Evolutionary conservation across 23 red algal species (phyloP), one percentile per base, ranked within the genome.

Genomic region (Agarophyton chilense): DNA sequence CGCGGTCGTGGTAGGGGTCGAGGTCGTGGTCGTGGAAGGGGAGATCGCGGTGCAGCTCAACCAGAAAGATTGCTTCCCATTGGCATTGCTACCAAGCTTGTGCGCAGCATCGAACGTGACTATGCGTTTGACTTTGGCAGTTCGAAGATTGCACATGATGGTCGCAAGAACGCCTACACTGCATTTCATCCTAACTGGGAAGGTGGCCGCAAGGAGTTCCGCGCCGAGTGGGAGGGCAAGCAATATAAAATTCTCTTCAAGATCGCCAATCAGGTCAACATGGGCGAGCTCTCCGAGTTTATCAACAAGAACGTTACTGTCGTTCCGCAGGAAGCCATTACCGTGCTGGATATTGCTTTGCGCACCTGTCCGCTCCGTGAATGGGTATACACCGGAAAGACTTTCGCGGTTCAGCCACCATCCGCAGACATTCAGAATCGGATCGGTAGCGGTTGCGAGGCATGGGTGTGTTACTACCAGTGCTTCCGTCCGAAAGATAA

Each of bases 131-230:
- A 63, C 10, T 85, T 72, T 2, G 49, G 58, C 52, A 77, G 65
- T n/a, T 61, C 55, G 17, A 72, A 79, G 82, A 84, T 94, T 68
- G 91, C 91, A 5, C 76, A 94, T 56, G 91, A 94, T 68, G 91
- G 91, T 13, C 47, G 79, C 18, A 94, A 94, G 55, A 94, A 94
- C 72, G 91, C 82, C 31, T 94, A 86, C 68, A 63, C 78, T 21
- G 51, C 42, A n/a, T 53, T 66, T 49, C 32, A 81, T 21, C 81
- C 81, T 31, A 64, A 31, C 81, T 86, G 70, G 68, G 52, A 90
- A 11, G 2, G 33, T 40, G 33, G 41, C 32, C 79, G 56, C 2
- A 86, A 67, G 58, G 38, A 71, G 17, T 68, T 94, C 63, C 34
- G 47, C 22, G 54, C 73, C 2, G 25, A 87, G 44, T 55, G 67